Conservation (phyloP, 2,329 filamentous ascomycete genomes). For the Lithohypha guttulata region DNA sequence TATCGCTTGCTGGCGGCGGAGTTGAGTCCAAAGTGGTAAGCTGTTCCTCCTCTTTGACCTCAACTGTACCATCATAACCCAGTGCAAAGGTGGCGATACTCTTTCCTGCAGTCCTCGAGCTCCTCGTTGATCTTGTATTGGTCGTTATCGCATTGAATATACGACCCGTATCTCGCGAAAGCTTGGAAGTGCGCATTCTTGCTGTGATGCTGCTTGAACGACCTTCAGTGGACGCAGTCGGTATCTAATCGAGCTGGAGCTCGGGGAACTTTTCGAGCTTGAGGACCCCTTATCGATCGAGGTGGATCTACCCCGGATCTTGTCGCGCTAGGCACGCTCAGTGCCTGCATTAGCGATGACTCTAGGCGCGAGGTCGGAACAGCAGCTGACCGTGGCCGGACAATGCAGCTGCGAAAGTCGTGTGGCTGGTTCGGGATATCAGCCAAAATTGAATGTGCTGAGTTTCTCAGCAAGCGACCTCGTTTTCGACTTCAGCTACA, state of each 20-base stretch:
- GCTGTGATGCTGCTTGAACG: neutral
- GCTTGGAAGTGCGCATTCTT: slow-evolving; percentile 46
- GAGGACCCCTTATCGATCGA: neutral
- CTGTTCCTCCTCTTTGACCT: slow-evolving; percentile 25
- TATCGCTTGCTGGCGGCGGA: slow-evolving; percentile 33
- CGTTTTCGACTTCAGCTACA: no score
- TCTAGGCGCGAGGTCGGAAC: no score
- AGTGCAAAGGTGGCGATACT: slow-evolving; percentile 36
- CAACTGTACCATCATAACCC: slow-evolving; percentile 23
- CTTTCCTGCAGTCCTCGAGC: slow-evolving; percentile 35
- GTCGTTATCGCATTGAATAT: slow-evolving; percentile 41
- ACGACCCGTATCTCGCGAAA: slow-evolving; percentile 49
- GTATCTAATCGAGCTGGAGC: neutral
- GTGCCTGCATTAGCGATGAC: neutral
- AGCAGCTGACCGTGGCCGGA: no score
- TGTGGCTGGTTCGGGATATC: neutral
- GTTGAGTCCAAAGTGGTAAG: slow-evolving; percentile 28
- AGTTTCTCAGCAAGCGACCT: no score
- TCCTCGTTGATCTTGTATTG: slow-evolving; percentile 30
- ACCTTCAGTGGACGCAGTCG: neutral
- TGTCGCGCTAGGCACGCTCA: no score
- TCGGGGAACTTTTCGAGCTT: no score
- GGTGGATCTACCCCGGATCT: slow-evolving; percentile 2
- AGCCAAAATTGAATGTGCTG: no score
- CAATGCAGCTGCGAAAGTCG: neutral